These are phyloP conservation scores for Blastobotrys malaysiensis DNA, from an alignment of 1,139 yeast genomes.

Conservation along the genomic window DNA sequence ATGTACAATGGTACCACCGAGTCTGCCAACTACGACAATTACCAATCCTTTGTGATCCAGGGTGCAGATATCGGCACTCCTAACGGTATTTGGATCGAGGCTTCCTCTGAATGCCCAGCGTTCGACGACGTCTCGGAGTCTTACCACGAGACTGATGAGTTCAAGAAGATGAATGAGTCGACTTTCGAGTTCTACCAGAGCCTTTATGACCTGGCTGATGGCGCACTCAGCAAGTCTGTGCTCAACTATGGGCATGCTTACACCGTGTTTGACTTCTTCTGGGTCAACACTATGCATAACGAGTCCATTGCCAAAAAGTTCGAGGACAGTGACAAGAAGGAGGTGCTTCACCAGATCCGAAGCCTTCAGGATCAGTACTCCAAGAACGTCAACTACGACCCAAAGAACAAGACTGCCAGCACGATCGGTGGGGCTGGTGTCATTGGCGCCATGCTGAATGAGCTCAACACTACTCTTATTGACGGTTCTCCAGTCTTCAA, in stretches of 20 bases:
- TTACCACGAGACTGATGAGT: constrained; percentile 29
- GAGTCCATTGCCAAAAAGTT: constrained; percentile 32
- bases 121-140: constrained; percentile 29
- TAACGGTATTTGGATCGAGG: constrained; percentile 38
- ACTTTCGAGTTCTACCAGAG: constrained; percentile 36
- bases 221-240: constrained; percentile 23
- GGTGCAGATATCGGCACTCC: constrained; percentile 36
- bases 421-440: constrained; percentile 39
- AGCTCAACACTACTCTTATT: constrained; percentile 35
- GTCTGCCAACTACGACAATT: constrained; percentile 38
- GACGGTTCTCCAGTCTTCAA: constrained; percentile 35
- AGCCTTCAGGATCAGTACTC: constrained; percentile 37
- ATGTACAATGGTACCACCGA: constrained; percentile 38
- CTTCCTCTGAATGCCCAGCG: constrained; percentile 40
- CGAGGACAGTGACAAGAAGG: constrained; percentile 20
- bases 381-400: constrained; percentile 35
- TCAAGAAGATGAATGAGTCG: constrained; percentile 31
- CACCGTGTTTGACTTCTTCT: constrained; percentile 37
- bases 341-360: constrained; percentile 30
- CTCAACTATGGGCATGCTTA: constrained; percentile 38
- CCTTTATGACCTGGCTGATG: constrained; percentile 24
- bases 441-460: constrained; percentile 31
- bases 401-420: constrained; percentile 24
- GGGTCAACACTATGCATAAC: constrained; percentile 39
- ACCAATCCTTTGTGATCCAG: constrained; percentile 40